These are phyloP conservation scores for Colletotrichum cordylinicola DNA, from an alignment of 2,329 filamentous ascomycete genomes.

Conservation along the genomic window DNA sequence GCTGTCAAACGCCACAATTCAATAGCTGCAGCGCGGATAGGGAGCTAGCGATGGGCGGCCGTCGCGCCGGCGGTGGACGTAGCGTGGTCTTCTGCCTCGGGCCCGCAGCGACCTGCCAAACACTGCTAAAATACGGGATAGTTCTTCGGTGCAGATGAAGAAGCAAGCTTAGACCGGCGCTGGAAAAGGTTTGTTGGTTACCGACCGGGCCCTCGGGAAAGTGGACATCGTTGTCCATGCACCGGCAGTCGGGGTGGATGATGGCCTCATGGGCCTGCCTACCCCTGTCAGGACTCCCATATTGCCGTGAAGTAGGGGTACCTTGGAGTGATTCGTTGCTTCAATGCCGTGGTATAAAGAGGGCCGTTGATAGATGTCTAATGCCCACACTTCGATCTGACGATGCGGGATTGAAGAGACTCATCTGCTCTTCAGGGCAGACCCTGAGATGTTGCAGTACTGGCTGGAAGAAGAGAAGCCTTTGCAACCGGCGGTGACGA, in stretches of 20 bases:
- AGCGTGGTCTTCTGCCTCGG: not conserved
- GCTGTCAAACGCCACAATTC: not conserved
- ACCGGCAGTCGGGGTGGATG: not conserved
- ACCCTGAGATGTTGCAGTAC: too few species aligned
- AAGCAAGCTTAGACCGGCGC: not conserved
- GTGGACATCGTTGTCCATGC: not conserved
- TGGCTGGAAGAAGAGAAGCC: too few species aligned
- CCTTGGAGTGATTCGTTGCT: not conserved
- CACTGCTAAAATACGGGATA: not conserved
- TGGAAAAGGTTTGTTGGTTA: not conserved
- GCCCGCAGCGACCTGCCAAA: rapidly evolving
- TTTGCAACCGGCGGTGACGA: too few species aligned
- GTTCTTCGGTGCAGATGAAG: not conserved
- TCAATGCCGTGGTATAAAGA: not conserved
- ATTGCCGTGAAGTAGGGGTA: too few species aligned
- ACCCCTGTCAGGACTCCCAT: not conserved
- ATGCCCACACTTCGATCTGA: too few species aligned
- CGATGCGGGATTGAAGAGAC: too few species aligned
- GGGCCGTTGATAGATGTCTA: not conserved
- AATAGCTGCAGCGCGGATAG: not conserved
- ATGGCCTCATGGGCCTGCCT: rapidly evolving
- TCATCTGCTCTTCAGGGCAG: too few species aligned
- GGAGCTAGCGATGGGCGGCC: not conserved
- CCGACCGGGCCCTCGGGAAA: not conserved
- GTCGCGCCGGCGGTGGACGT: not conserved